Evolutionary conservation across 129 eudicot species (phyloP).

Genomic region (Tagetes patula): DNA sequence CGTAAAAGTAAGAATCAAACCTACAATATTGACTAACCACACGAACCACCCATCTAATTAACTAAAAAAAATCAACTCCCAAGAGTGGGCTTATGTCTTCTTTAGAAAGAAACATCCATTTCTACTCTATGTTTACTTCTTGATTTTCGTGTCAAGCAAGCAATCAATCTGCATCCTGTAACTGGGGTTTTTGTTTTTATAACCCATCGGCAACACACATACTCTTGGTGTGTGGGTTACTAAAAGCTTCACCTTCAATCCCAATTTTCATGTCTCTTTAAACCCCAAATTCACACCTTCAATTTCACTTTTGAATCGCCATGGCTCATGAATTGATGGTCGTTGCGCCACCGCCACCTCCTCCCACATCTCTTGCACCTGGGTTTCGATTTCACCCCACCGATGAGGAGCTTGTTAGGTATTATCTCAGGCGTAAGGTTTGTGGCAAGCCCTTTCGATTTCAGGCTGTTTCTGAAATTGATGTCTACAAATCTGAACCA

Average conservation of each 20-base stretch:
- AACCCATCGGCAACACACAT: conserved; percentile 36
- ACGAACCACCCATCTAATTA: no score
- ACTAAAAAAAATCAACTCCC: no score
- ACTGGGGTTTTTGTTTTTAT: background rate
- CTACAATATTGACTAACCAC: no score
- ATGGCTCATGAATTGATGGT: conserved; percentile 51
- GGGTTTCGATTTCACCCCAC: conserved; percentile 78
- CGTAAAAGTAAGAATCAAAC: no score
- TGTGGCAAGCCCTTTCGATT: conserved; percentile 66
- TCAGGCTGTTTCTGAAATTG: conserved; percentile 64
- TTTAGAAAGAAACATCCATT: background rate
- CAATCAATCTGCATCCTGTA: conserved; percentile 22
- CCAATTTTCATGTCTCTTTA: background rate
- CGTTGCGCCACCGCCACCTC: conserved; percentile 28
- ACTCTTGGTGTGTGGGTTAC: conserved; percentile 6
- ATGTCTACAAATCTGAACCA: conserved; percentile 80
- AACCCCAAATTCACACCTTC: background rate
- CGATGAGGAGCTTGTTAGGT: conserved; percentile 73
- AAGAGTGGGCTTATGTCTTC: background rate
- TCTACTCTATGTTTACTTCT: conserved; percentile 12
- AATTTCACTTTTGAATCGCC: background rate
- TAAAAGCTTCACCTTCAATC: conserved; percentile 34
- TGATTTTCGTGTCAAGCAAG: conserved; percentile 85
- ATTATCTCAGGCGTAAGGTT: conserved; percentile 56
- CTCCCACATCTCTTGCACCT: conserved; percentile 58